Percentiles rank a stretch among this genome's conserved stretches.
Conservation (phyloP, 192 early-diverging fungal genomes). For the Hyaloraphidium curvatum region DNA sequence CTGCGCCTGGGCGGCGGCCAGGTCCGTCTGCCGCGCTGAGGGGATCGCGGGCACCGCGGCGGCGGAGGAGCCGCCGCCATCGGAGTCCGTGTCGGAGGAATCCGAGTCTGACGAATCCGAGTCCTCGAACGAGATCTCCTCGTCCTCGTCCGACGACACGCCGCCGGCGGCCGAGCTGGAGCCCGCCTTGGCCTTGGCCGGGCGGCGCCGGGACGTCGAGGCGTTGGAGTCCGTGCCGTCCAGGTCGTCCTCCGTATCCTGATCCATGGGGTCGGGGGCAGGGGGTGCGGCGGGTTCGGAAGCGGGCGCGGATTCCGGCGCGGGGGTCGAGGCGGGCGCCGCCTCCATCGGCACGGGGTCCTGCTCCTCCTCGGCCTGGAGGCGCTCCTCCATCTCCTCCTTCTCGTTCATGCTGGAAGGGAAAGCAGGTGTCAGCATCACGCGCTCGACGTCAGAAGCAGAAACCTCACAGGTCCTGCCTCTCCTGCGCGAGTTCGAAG, state of each 20-base stretch:
- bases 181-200: constrained; percentile 11
- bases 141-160: constrained; percentile 6
- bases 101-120: no score
- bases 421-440: no score
- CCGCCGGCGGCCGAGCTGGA: constrained; percentile 7
- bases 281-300: constrained; percentile 1
- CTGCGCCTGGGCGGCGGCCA: constrained; percentile 22
- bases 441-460: no score
- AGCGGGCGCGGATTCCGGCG: no score
- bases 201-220: constrained; percentile 1
- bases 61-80: not conserved
- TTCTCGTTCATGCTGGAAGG: no score
- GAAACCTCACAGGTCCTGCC: constrained; percentile 42
- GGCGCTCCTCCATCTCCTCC: no score
- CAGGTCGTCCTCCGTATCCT: constrained; percentile 4
- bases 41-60: not conserved
- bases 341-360: constrained; percentile 18
- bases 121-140: constrained; percentile 2
- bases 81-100: no score
- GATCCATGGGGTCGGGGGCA: not conserved
- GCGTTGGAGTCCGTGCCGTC: not conserved
- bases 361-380: not conserved
- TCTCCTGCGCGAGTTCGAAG: constrained; percentile 44
- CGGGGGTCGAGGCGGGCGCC: constrained; percentile 1
- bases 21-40: constrained; percentile 8